Percentiles rank a stretch among this genome's conserved stretches.
phyloP scores from a whole-genome alignment of 768 basidiomycete genomes.

The Termitomyces sp. region DNA sequence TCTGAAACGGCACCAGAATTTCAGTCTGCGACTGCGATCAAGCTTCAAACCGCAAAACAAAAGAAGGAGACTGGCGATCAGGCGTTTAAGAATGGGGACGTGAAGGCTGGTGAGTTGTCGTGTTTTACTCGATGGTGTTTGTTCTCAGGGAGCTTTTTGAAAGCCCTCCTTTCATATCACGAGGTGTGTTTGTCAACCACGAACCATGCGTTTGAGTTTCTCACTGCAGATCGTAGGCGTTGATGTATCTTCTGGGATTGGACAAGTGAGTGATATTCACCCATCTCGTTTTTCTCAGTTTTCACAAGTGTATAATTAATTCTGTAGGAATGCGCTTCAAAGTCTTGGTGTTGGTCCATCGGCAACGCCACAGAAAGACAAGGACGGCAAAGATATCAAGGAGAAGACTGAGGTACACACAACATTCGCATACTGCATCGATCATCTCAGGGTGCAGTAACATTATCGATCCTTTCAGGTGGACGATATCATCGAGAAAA shows the following conservation, averaged over 20 bases:
- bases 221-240: conserved; percentile 37
- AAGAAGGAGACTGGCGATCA: conserved; percentile 66
- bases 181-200: conserved; percentile 31
- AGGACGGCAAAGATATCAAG: conserved; percentile 37
- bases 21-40: conserved; percentile 33
- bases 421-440: not conserved
- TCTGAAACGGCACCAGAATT: conserved; percentile 19
- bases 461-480: conserved; percentile 36
- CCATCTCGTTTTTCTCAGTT: not conserved
- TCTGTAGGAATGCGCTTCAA: conserved; percentile 50
- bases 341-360: conserved; percentile 41
- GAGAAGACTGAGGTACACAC: conserved; percentile 64
- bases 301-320: not conserved
- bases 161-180: conserved; percentile 73
- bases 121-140: not conserved
- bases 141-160: not conserved
- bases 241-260: conserved; percentile 71
- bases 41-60: conserved; percentile 57
- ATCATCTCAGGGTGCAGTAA: not conserved
- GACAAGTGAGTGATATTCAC: conserved; percentile 57
- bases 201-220: not conserved
- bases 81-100: conserved; percentile 64
- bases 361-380: conserved; percentile 19
- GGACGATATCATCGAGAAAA: conserved; percentile 74
- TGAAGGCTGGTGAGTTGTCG: conserved; percentile 48